A percentile compares a stretch with the other conserved stretches of the same genome.
These are phyloP conservation scores for Candida maesae DNA, from an alignment of 805 yeast genomes.

Conservation along the genomic window DNA sequence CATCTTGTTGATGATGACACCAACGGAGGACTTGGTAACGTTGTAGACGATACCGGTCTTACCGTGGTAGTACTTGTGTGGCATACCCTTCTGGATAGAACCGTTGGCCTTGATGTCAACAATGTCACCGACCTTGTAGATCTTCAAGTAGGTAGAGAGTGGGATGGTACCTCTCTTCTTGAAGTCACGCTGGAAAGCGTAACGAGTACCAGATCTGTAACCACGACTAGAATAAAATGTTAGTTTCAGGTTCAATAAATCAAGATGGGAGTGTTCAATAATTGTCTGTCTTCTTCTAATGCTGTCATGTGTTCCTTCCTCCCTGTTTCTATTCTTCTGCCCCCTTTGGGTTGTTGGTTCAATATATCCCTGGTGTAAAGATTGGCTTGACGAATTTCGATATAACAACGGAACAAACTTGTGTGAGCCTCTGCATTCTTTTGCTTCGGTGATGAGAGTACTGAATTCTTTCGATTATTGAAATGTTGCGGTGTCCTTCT, in stretches of 20 bases:
- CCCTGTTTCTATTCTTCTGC: no score
- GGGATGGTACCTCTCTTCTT: conserved; percentile 91
- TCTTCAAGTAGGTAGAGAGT: conserved; percentile 94
- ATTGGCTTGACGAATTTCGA: no score
- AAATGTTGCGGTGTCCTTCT: no score
- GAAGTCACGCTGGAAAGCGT: conserved; percentile 99
- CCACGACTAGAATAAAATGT: conserved; percentile 65
- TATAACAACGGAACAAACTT: no score
- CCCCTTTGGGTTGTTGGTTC: no score
- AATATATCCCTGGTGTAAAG: no score
- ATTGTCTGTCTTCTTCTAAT: no score
- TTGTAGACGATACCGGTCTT: conserved; percentile 99
- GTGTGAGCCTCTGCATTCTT: no score
- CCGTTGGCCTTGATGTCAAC: conserved; percentile 99
- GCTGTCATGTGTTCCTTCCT: no score
- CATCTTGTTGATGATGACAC: conserved; percentile 97
- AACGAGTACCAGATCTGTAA: conserved; percentile 99
- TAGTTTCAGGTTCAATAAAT: conserved; percentile 7
- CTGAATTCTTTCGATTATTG: no score
- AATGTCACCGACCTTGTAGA: conserved; percentile 98
- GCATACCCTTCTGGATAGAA: conserved; percentile 99
- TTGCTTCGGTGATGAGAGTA: no score
- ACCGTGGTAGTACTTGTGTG: conserved; percentile 99
- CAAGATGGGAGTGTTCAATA: background rate
- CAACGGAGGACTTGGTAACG: conserved; percentile 97